Evolutionary conservation across 176 grass and related monocot genomes (phyloP).

Genomic region (Elymus sibiricus): DNA sequence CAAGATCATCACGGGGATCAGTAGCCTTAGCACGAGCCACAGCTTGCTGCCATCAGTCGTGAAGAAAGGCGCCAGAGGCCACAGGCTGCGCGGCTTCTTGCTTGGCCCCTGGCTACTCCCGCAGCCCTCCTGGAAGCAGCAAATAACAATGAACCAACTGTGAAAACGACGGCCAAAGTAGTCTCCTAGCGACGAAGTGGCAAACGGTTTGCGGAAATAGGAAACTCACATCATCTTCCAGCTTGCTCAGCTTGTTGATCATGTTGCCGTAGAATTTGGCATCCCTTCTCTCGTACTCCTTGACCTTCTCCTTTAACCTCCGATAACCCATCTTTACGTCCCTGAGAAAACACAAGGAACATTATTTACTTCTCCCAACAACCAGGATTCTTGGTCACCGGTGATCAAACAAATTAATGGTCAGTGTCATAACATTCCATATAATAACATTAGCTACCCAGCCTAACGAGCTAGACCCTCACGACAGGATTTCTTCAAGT

Average conservation of each 20-base stretch:
- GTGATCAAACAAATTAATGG: not conserved
- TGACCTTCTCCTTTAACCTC: conserved; percentile 54
- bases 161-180: not conserved
- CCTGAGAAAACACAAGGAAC: conserved; percentile 27
- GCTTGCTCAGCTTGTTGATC: conserved; percentile 49
- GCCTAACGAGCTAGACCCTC: not conserved
- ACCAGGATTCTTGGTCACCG: not conserved
- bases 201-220: not conserved
- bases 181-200: not conserved
- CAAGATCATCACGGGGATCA: conserved; percentile 35
- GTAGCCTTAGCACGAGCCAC: conserved; percentile 39
- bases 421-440: not conserved
- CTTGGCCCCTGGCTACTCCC: conserved; percentile 3
- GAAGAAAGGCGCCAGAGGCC: conserved; percentile 21
- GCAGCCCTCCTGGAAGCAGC: conserved; percentile 18
- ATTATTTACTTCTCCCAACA: not conserved
- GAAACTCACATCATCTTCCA: conserved; percentile 33
- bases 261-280: conserved; percentile 65
- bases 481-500: not conserved
- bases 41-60: conserved; percentile 25
- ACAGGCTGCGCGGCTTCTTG: conserved; percentile 28
- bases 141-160: not conserved
- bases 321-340: conserved; percentile 60
- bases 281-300: conserved; percentile 52
- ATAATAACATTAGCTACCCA: not conserved